Conservation (phyloP, 2,329 filamentous ascomycete species). For the Simplicillium aogashimaense region DNA sequence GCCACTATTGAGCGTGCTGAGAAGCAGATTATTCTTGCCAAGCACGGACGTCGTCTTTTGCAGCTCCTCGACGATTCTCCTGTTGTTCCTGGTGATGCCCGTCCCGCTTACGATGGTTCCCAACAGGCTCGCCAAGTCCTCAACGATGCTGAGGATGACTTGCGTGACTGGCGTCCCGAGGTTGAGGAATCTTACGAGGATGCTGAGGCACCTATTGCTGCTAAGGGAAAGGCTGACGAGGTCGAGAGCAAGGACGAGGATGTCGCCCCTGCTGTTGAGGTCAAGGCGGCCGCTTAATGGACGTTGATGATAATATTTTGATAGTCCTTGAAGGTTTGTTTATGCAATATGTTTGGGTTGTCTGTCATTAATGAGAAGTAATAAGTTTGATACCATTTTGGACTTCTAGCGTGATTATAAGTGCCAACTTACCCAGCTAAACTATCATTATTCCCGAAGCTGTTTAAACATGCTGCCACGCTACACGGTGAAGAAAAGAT, state of each 20-base stretch:
- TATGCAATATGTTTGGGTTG: conserved; percentile 13
- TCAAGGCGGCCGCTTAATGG: neutral
- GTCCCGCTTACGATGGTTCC: conserved; percentile 55
- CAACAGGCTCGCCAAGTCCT: conserved; percentile 72
- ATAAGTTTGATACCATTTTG: too few relatives aligned
- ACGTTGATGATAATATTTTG: conserved; percentile 2
- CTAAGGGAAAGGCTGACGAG: neutral
- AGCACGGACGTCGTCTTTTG: conserved; percentile 77
- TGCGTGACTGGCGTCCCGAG: conserved; percentile 61
- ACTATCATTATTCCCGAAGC: too few relatives aligned
- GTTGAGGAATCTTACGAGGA: conserved; percentile 16
- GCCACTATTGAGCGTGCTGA: conserved; percentile 92
- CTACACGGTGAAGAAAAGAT: too few relatives aligned
- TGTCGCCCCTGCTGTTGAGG: neutral
- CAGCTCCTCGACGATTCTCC: conserved; percentile 83
- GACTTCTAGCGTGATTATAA: too few relatives aligned
- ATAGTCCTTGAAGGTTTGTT: neutral
- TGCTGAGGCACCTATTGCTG: neutral
- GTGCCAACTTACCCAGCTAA: too few relatives aligned
- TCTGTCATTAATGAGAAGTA: conserved; percentile 17
- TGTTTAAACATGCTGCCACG: too few relatives aligned
- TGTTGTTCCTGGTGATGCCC: conserved; percentile 74
- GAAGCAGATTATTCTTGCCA: conserved; percentile 91
- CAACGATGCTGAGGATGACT: conserved; percentile 84
- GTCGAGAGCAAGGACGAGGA: neutral